phyloP scores from a whole-genome alignment of 2,329 filamentous ascomycete species.

The Colletotrichum liriopes region DNA sequence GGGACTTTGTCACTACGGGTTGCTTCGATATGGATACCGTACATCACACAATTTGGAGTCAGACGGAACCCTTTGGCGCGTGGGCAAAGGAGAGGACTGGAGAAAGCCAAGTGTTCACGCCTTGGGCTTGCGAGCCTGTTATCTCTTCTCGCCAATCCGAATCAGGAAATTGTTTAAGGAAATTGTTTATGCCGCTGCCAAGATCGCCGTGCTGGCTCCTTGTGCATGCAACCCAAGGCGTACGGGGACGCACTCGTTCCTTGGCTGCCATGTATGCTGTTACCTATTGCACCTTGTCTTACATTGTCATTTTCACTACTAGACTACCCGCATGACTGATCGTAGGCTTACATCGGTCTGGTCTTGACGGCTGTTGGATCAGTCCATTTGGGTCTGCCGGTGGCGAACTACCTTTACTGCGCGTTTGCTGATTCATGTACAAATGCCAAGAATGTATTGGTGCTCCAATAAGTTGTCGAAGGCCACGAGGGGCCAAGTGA shows the following conservation, averaged over 20 bases:
- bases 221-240: conserved; percentile 32
- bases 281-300: not conserved
- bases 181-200: conserved; percentile 22
- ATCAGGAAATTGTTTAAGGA: conserved; percentile 27
- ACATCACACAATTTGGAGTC: not conserved
- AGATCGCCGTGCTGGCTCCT: conserved; percentile 9
- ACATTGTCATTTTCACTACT: not conserved
- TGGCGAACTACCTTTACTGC: conserved; percentile 2
- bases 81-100: conserved; percentile 13
- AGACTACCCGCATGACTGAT: not conserved
- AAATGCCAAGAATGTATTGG: conserved; percentile 27
- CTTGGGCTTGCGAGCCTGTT: conserved; percentile 24
- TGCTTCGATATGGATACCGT: conserved; percentile 1
- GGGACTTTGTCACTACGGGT: not conserved
- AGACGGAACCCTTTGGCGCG: conserved; percentile 1
- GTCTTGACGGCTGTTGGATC: not conserved
- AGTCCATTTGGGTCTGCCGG: not conserved
- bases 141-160: conserved; percentile 23
- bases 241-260: not conserved
- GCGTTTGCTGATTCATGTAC: not conserved
- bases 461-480: conserved; percentile 1
- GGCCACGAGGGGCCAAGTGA: conserved; percentile 18
- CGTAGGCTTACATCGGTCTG: not conserved
- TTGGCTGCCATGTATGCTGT: conserved; percentile 1
- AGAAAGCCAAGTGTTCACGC: conserved; percentile 23